Evolutionary conservation across 768 basidiomycete species (phyloP), one percentile per base, ranked within the genome.

Genomic region (Rhodotorula taiwanensis): DNA sequence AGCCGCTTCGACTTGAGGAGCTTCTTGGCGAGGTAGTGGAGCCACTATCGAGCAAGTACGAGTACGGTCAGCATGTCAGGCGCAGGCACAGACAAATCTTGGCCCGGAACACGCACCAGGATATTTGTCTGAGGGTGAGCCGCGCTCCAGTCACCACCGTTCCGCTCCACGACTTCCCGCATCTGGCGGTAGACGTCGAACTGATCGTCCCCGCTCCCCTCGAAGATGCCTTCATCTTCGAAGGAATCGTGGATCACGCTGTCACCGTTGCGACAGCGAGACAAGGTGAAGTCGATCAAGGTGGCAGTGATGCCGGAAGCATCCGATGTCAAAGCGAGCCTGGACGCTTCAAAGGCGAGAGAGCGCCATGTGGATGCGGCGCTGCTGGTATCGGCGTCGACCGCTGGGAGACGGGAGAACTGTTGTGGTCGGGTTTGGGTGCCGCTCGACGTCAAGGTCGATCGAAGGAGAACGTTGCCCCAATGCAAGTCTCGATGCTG

Each of bases 401-500:
- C n/a, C n/a, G n/a, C n/a, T n/a, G 16, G 44, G 33, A 33, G 34
- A 39, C 33, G 42, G n/a, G n/a, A n/a, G n/a, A n/a, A n/a, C n/a
- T n/a, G n/a, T n/a, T n/a, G n/a, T n/a, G n/a, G n/a, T n/a, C n/a
- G n/a, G n/a, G n/a, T n/a, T n/a, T n/a, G n/a, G n/a, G n/a, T n/a
- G n/a, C n/a, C n/a, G n/a, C n/a, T n/a, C n/a, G n/a, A n/a, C n/a
- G n/a, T n/a, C 27, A 45, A 1, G 55, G 70, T 42, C 16, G 66
- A 60, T 23, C 85, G 84, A 52, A 98, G 83, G 13, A 99, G 81
- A 53, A 99, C 87, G 75, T 99, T 95, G 27, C 95, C 95, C 83
- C 89, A 90, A 72, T 99, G 95, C n/a, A 99, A 83, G 75, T 99
- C 95, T 36, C 95, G 90, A 76, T 99, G 95, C 94, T 99, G 66